phyloP scores from a whole-genome alignment of 2,329 filamentous ascomycete genomes.

The Diaporthe eres region DNA sequence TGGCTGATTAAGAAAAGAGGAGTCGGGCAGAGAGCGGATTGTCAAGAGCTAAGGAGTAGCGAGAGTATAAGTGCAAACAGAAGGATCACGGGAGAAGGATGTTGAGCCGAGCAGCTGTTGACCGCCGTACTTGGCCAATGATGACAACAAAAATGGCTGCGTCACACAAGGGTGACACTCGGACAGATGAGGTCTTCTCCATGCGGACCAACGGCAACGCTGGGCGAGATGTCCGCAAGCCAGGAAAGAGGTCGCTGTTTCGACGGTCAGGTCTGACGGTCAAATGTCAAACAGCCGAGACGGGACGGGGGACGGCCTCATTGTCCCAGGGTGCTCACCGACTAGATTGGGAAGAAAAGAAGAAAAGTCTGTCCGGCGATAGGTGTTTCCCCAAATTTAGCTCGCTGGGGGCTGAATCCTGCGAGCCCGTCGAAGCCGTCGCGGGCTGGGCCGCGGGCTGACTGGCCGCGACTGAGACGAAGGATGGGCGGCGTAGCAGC shows the following conservation, averaged over 20 bases:
- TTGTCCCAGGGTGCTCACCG: constrained; percentile 17
- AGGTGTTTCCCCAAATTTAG: constrained; percentile 27
- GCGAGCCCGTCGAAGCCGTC: constrained; percentile 21
- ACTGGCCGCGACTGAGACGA: constrained; percentile 33
- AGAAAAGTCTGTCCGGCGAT: neutral
- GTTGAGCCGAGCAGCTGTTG: constrained; percentile 6
- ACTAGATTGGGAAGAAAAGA: neutral
- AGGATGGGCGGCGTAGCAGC: constrained; percentile 29
- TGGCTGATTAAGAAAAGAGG: constrained; percentile 12
- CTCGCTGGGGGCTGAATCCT: constrained; percentile 26
- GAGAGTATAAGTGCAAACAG: constrained; percentile 37
- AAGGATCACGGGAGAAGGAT: neutral
- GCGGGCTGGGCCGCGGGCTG: constrained; percentile 35
- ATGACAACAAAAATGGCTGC: constrained; percentile 1
- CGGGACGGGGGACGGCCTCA: constrained; percentile 12
- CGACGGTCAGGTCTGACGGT: constrained; percentile 33
- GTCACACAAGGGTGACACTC: constrained; percentile 32
- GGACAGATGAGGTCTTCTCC: constrained; percentile 10
- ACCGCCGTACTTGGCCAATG: neutral
- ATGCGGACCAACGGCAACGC: constrained; percentile 21
- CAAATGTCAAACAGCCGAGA: constrained; percentile 17
- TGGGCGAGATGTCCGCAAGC: neutral
- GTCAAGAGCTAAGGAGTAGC: constrained; percentile 17
- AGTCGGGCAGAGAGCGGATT: constrained; percentile 4
- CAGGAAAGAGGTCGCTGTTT: constrained; percentile 30